Evolutionary conservation across 2,329 filamentous ascomycete genomes (phyloP).

Genomic region (Diaporthe eres): DNA sequence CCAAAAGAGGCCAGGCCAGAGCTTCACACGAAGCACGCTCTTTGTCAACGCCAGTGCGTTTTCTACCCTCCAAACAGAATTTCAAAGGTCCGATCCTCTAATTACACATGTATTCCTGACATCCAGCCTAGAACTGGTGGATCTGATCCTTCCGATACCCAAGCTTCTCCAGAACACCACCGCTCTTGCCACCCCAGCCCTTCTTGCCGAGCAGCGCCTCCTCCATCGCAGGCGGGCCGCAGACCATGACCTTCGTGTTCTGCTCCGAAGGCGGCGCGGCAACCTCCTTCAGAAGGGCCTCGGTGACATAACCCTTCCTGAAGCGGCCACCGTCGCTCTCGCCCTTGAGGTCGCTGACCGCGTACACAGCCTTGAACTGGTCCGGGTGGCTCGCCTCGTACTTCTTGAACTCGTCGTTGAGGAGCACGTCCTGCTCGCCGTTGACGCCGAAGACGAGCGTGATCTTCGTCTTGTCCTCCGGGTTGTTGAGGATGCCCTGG

Average conservation of each 20-base stretch:
- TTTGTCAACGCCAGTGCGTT: not conserved
- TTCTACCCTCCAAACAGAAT: not conserved
- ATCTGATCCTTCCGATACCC: slow-evolving; percentile 72
- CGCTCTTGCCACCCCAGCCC: slow-evolving; percentile 48
- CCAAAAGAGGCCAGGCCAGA: not conserved
- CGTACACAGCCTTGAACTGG: slow-evolving; percentile 70
- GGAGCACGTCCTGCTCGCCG: slow-evolving; percentile 72
- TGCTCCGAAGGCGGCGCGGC: slow-evolving; percentile 50
- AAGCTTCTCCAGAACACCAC: slow-evolving; percentile 68
- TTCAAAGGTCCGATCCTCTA: too few relatives aligned
- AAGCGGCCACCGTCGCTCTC: slow-evolving; percentile 5
- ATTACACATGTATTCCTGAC: not conserved
- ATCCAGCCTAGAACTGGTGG: slow-evolving; percentile 62
- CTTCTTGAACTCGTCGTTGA: slow-evolving; percentile 68
- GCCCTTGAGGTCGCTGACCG: slow-evolving; percentile 42
- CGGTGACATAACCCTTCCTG: slow-evolving; percentile 70
- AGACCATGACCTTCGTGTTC: slow-evolving; percentile 75
- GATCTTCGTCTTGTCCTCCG: slow-evolving; percentile 72
- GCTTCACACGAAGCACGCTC: not conserved
- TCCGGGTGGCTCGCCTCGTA: slow-evolving; percentile 64
- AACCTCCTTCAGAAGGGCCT: slow-evolving; percentile 67
- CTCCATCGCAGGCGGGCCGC: slow-evolving; percentile 79
- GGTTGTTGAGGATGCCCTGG: slow-evolving; percentile 72
- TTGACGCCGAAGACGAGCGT: slow-evolving; percentile 78
- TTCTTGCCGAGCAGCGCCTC: slow-evolving; percentile 64